Percentiles rank a stretch among this genome's conserved stretches.
Conservation (phyloP, 2,329 filamentous ascomycete species). For the Paradendryphiella salina region DNA sequence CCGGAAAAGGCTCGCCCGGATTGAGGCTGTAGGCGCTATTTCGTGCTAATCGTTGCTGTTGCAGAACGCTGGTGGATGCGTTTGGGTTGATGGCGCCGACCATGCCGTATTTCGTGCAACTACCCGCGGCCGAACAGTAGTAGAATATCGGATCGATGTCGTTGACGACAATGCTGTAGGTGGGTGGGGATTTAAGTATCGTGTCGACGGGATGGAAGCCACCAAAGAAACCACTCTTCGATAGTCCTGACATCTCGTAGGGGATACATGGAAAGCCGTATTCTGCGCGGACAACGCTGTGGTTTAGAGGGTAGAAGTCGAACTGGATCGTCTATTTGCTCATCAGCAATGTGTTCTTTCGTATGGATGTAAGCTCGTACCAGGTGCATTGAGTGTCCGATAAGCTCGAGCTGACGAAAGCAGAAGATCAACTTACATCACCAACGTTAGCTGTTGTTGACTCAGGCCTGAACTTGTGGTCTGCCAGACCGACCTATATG, state of each 20-base stretch:
- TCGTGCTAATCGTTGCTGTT: slow-evolving; percentile 31
- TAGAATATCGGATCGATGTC: slow-evolving; percentile 44
- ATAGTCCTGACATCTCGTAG: slow-evolving; percentile 37
- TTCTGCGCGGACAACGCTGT: slow-evolving; percentile 49
- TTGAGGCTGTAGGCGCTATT: slow-evolving; percentile 37
- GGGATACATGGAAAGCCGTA: slow-evolving; percentile 50
- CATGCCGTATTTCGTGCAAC: slow-evolving; percentile 70
- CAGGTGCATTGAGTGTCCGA: not conserved
- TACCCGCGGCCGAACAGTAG: slow-evolving; percentile 60
- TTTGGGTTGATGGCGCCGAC: slow-evolving; percentile 72
- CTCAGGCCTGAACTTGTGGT: slow-evolving; percentile 47
- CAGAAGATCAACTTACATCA: slow-evolving; percentile 34
- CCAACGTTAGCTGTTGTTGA: slow-evolving; percentile 44
- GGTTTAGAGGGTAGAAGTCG: slow-evolving; percentile 49
- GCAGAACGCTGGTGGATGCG: slow-evolving; percentile 24
- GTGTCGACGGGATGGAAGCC: slow-evolving; percentile 36
- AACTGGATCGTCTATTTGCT: slow-evolving; percentile 44
- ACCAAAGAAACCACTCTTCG: slow-evolving; percentile 36
- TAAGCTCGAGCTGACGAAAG: not conserved
- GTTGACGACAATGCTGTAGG: slow-evolving; percentile 35
- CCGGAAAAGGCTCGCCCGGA: slow-evolving; percentile 42
- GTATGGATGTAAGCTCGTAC: too few species aligned
- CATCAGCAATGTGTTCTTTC: slow-evolving; percentile 1
- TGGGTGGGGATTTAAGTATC: slow-evolving; percentile 32
- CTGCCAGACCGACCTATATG: slow-evolving; percentile 45